Percentiles rank a stretch among this genome's conserved stretches.
Conservation (phyloP, 1,284 basidiomycete species). For the Malassezia pachydermatis region DNA sequence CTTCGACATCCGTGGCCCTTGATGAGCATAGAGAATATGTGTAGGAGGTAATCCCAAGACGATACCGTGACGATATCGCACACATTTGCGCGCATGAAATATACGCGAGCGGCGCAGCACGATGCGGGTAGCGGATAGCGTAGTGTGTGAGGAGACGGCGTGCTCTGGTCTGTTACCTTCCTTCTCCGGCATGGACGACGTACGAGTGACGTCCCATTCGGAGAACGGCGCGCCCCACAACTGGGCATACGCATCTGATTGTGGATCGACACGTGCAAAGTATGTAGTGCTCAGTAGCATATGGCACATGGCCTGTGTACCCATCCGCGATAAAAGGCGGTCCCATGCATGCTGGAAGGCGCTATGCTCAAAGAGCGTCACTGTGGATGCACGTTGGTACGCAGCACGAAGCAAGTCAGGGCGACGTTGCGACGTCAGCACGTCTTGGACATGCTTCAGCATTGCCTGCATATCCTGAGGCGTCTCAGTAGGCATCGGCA, state of each 20-base stretch:
- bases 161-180: not conserved
- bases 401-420: constrained; percentile 58
- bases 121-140: not conserved
- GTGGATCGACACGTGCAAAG: constrained; percentile 58
- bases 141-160: not conserved
- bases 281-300: constrained; percentile 62
- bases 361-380: constrained; percentile 57
- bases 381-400: constrained; percentile 57
- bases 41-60: not conserved
- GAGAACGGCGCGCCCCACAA: constrained; percentile 62
- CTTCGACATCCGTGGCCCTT: constrained; percentile 4
- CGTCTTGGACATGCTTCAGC: not conserved
- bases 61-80: constrained; percentile 3
- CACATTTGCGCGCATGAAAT: not conserved
- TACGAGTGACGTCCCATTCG: constrained; percentile 41
- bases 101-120: not conserved
- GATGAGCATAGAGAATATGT: constrained; percentile 1
- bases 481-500: not conserved
- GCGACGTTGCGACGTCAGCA: not conserved
- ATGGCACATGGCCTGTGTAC: constrained; percentile 62
- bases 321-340: constrained; percentile 58
- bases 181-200: not conserved
- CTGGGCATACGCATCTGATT: constrained; percentile 68
- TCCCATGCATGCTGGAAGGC: constrained; percentile 67
- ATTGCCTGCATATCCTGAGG: not conserved